Base-by-base conservation (phyloP, 371 early-diverging fungal genomes). In the Mucor piriformis region DNA sequence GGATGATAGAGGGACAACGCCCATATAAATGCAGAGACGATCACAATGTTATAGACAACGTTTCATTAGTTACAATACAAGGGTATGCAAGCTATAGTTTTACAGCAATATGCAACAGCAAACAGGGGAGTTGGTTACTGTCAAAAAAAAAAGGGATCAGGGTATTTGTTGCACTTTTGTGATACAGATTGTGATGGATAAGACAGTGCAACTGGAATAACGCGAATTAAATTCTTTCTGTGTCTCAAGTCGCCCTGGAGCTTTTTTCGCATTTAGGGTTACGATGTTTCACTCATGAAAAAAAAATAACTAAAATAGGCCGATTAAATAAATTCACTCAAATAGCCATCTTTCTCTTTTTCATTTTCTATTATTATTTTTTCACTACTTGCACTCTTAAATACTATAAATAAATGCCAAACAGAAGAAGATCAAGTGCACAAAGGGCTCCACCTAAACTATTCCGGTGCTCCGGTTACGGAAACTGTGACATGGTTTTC, bases 191-290 rank as follows among this genome's bases (percentile, higher is more conserved):
- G 1, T 29, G 29, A 29, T 8, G 29, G 29, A 29, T 29, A 29
- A 29, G 29, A 29, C 29, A 29, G 8, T 29, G 29, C 29, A 29
- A 29, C 29, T 29, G 29, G 29, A 29, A 29, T 29, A 29, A 29
- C 29, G 34, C 82, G 83, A 34, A 83, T 88, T n/a, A 94, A 92
- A 63, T 85, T 84, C 47, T 96, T 92, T 78, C 84, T 43, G 72
- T 97, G 59, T 84, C 89, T 5, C 51, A 58, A 49, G 16, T 61
- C 27, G 54, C 56, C 63, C 63, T 56, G 56, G 63, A 15, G 43
- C 27, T 12, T 27, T 48, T 24, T 38, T 56, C 23, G 3, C 21
- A 23, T 61, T 59, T 25, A 54, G 23, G 54, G 40, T 61, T 24
- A 21, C 8, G 29, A 8, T 29, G 61, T 61, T 54, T 61, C 61